Conservation (phyloP, 2,329 filamentous ascomycete species). For the Pyricularia sp. region DNA sequence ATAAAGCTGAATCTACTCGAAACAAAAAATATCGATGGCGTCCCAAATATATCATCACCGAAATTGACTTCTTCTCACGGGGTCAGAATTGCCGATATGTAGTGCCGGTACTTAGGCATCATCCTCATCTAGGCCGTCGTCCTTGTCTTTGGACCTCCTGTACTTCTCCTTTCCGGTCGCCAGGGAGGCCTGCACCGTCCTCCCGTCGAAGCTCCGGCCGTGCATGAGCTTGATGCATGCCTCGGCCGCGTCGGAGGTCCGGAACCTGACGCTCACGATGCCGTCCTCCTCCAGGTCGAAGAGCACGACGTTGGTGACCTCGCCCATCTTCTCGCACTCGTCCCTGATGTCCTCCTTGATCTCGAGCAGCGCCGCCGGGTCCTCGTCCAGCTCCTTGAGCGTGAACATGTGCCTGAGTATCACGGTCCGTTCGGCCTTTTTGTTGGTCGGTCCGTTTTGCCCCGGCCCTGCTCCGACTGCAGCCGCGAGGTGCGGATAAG, state of each 20-base stretch:
- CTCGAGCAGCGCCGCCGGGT: slow-evolving; percentile 72
- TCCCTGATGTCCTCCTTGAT: slow-evolving; percentile 93
- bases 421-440: slow-evolving; percentile 55
- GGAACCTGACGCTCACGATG: slow-evolving; percentile 77
- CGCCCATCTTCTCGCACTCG: slow-evolving; percentile 77
- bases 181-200: slow-evolving; percentile 61
- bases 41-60: background rate
- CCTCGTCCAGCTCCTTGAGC: slow-evolving; percentile 72
- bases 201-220: slow-evolving; percentile 69
- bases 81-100: background rate
- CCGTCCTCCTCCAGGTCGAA: slow-evolving; percentile 83
- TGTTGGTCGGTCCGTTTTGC: slow-evolving; percentile 38
- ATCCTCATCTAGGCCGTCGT: slow-evolving; percentile 8
- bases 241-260: slow-evolving; percentile 57
- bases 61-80: background rate
- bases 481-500: slow-evolving; percentile 34
- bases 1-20: background rate
- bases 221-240: slow-evolving; percentile 69
- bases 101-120: background rate
- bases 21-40: background rate
- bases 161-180: slow-evolving; percentile 62
- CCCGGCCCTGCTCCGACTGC: background rate
- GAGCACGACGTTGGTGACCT: slow-evolving; percentile 83
- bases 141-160: slow-evolving; percentile 15
- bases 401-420: slow-evolving; percentile 94